A percentile compares a stretch with the other conserved stretches of the same genome.
Evolutionary conservation across 352 stramenopile species (phyloP).

Genomic region (Globisporangium solare): DNA sequence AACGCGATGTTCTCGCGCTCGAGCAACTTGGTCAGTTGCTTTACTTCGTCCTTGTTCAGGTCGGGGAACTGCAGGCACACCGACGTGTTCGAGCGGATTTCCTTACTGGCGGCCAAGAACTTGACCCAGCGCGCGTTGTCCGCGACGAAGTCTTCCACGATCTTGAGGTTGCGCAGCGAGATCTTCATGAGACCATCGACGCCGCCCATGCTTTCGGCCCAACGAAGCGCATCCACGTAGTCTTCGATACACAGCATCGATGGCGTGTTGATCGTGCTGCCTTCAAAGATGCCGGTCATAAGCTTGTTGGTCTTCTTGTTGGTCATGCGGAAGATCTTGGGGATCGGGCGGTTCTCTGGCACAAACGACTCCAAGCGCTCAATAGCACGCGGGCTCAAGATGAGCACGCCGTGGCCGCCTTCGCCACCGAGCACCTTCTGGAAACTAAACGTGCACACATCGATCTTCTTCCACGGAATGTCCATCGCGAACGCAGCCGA

Average conservation of each 20-base stretch:
- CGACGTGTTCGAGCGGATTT: conserved; percentile 94
- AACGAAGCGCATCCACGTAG: conserved; percentile 97
- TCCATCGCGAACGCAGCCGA: conserved; percentile 98
- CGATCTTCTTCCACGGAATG: conserved; percentile 98
- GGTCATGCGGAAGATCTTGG: conserved; percentile 99
- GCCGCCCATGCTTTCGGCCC: conserved; percentile 94
- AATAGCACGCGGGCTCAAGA: conserved; percentile 95
- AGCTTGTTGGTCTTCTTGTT: conserved; percentile 96
- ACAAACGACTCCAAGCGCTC: conserved; percentile 96
- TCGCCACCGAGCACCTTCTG: conserved; percentile 99
- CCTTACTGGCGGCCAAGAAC: conserved; percentile 94
- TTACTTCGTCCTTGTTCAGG: conserved; percentile 91
- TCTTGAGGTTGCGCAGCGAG: conserved; percentile 92
- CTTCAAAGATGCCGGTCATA: conserved; percentile 94
- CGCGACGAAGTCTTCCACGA: conserved; percentile 96
- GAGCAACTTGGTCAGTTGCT: conserved; percentile 94
- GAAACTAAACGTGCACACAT: conserved; percentile 99
- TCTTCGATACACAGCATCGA: conserved; percentile 99
- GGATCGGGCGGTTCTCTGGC: conserved; percentile 87
- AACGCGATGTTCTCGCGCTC: conserved; percentile 95
- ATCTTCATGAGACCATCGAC: conserved; percentile 92
- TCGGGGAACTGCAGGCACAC: conserved; percentile 96
- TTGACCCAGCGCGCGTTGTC: conserved; percentile 95
- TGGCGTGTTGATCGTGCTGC: conserved; percentile 99
- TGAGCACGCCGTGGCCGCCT: conserved; percentile 96